A percentile compares a stretch with the other conserved stretches of the same genome.
These are phyloP conservation scores for Aureobasidium musti DNA, from an alignment of 2,329 filamentous ascomycete species.

Conservation along the genomic window DNA sequence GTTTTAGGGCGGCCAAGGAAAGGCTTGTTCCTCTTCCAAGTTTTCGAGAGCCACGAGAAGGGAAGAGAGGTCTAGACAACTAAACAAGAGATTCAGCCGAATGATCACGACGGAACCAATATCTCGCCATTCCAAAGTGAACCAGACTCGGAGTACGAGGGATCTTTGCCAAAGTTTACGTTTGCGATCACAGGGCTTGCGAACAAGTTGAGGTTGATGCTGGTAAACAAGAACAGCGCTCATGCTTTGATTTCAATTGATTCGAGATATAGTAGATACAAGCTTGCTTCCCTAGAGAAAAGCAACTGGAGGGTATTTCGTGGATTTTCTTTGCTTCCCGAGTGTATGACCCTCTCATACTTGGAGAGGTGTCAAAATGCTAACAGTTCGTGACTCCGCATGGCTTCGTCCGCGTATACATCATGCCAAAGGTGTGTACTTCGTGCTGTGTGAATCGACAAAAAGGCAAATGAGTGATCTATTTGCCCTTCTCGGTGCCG, in stretches of 20 bases:
- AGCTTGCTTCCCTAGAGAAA: background rate
- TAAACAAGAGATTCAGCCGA: too few species aligned
- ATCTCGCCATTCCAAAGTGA: too few species aligned
- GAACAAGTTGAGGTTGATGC: too few species aligned
- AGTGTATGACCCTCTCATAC: background rate
- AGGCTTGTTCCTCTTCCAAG: too few species aligned
- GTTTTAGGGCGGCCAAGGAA: too few species aligned
- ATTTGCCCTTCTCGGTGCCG: conserved; percentile 43
- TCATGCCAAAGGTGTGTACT: background rate
- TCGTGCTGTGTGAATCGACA: background rate
- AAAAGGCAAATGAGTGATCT: conserved; percentile 14
- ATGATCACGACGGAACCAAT: too few species aligned
- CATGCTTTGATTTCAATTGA: background rate
- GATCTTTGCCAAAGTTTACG: too few species aligned
- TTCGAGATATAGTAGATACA: background rate
- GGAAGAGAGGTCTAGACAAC: too few species aligned
- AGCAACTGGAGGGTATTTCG: background rate
- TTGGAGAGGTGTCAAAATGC: background rate
- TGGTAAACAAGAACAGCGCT: background rate
- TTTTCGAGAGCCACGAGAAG: background rate
- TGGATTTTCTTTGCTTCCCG: background rate
- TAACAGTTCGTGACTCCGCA: background rate
- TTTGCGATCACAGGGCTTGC: too few species aligned
- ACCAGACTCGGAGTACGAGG: too few species aligned
- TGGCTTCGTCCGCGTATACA: background rate